Evolutionary conservation across 106 monocot genomes (phyloP).

Genomic region (Posidonia australis): DNA sequence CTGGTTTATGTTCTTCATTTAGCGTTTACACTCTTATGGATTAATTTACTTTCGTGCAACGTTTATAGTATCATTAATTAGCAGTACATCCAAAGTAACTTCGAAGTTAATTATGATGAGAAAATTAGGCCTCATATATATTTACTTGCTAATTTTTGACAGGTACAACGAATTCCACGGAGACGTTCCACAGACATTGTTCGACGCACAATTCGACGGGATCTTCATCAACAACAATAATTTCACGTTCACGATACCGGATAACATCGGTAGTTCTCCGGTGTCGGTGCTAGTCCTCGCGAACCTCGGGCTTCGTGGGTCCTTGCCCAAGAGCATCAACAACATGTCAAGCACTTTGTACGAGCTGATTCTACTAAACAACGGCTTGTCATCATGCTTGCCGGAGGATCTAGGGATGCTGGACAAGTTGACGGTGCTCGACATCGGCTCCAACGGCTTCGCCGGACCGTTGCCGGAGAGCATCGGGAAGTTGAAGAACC

Average conservation of each 20-base stretch:
- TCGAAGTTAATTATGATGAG: too few species aligned
- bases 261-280: constrained; percentile 23
- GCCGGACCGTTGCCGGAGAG: constrained; percentile 27
- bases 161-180: constrained; percentile 18
- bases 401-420: constrained; percentile 28
- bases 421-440: constrained; percentile 22
- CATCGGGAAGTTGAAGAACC: constrained; percentile 12
- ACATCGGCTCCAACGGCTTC: constrained; percentile 31
- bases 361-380: constrained; percentile 35
- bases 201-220: constrained; percentile 15
- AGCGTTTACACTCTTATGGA: too few species aligned
- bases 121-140: too few species aligned
- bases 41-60: too few species aligned
- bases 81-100: too few species aligned
- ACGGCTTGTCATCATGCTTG: constrained; percentile 26
- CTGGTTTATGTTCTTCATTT: too few species aligned
- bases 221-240: constrained; percentile 40
- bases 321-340: constrained; percentile 61
- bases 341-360: constrained; percentile 17
- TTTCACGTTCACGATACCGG: constrained; percentile 16
- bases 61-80: too few species aligned
- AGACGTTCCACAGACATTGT: constrained; percentile 13
- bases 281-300: constrained; percentile 52
- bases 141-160: too few species aligned
- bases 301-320: constrained; percentile 57